Evolutionary conservation across 2,329 filamentous ascomycete genomes (phyloP), one percentile per base, ranked within the genome.

Genomic region (Calonectria fujianensis): DNA sequence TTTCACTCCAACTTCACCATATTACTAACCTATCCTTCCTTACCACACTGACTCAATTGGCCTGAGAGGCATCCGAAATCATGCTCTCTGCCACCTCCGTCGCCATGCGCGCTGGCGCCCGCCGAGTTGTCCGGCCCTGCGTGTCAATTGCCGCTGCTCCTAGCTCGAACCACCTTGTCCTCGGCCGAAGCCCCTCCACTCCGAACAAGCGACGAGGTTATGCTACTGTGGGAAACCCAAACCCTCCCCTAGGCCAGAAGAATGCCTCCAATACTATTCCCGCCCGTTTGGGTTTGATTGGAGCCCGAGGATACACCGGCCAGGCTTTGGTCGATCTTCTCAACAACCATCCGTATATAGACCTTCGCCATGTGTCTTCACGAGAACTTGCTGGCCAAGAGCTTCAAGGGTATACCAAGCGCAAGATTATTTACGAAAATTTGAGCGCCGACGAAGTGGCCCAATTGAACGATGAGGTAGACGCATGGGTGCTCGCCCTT

Each of bases 401-500:
- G 85, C 91, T 98, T 27, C 89, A 96, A 85, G 96, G 96, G 37
- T 99, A 99, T 85, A 92, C 92, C 82, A 98, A 98, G 91, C 92
- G 94, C 77, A 93, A 97, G 75, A 95, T 99, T 79, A 95, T 92
- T 76, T 99, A 99, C 86, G 95, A 98, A 85, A 98, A 96, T 84
- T 89, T 98, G 57, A 93, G 91, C 71, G 91, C 95, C 9, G 96
- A 98, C 78, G 96, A 98, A 79, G 93, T 98, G 16, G 92, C 93
- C 76, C 90, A 93, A 73, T 95, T 98, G 91, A 95, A 97, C 76
- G 93, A 94, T 83, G 92, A 93, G 39, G 93, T 98, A 65, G 96
- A 98, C 87, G 97, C 95, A 87, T 98, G 96, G 96, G 95, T 98
- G 57, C 97, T 98, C 95, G 97, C 97, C 45, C 92, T 98, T 37